Conservation (phyloP, 805 yeast species). For the Brettanomyces nanus region DNA sequence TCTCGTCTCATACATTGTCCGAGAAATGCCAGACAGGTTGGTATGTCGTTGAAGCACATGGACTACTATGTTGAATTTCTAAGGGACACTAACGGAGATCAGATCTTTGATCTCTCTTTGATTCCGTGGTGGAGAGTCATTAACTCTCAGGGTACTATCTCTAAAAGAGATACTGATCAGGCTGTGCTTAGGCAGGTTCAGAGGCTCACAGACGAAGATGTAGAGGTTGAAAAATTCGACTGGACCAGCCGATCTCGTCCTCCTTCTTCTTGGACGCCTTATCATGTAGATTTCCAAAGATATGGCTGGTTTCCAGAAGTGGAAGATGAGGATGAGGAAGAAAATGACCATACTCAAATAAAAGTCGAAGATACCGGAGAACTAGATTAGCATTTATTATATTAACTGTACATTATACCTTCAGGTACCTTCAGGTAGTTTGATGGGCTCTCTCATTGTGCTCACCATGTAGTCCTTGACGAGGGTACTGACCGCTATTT, state of each 20-base stretch:
- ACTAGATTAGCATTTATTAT: too few relatives aligned
- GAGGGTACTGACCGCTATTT: too few relatives aligned
- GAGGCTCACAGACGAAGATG: slow-evolving; percentile 39
- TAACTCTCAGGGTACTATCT: slow-evolving; percentile 52
- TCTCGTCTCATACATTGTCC: slow-evolving; percentile 59
- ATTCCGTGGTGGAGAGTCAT: slow-evolving; percentile 84
- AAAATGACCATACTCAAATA: neutral
- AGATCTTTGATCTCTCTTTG: neutral
- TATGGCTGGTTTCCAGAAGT: slow-evolving; percentile 65
- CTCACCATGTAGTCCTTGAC: too few relatives aligned
- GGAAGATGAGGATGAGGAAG: slow-evolving; percentile 4
- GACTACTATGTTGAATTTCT: slow-evolving; percentile 16
- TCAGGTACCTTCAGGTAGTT: too few relatives aligned
- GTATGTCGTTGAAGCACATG: slow-evolving; percentile 55
- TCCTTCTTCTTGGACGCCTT: slow-evolving; percentile 11
- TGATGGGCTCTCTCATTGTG: too few relatives aligned
- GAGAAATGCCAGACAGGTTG: slow-evolving; percentile 65
- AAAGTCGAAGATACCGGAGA: neutral
- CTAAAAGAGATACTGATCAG: slow-evolving; percentile 37
- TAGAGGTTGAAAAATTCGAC: slow-evolving; percentile 25
- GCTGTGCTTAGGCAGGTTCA: slow-evolving; percentile 41
- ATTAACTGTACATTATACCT: too few relatives aligned
- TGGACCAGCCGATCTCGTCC: neutral
- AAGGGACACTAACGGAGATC: slow-evolving; percentile 13
- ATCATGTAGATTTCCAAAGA: slow-evolving; percentile 33